Evolutionary conservation across 805 yeast species (phyloP).

Genomic region (Wickerhamiella bombiphila): DNA sequence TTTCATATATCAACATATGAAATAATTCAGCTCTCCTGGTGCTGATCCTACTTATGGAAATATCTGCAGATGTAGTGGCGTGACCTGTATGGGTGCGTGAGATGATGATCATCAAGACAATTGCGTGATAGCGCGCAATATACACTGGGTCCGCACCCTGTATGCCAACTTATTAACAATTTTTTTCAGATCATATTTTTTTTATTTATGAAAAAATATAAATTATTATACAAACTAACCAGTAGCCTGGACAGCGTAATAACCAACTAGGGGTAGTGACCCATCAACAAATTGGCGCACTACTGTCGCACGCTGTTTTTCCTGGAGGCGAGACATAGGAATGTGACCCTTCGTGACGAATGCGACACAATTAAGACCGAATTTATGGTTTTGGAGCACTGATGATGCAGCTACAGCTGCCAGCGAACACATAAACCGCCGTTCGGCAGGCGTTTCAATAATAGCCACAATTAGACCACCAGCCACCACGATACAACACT

Average conservation of each 20-base stretch:
- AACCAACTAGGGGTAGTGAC: constrained; percentile 23
- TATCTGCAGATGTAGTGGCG: no score
- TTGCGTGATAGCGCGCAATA: no score
- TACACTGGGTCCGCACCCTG: no score
- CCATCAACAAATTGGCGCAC: constrained; percentile 42
- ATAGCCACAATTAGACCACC: constrained; percentile 67
- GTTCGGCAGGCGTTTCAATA: constrained; percentile 33
- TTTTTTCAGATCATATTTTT: no score
- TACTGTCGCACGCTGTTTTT: constrained; percentile 60
- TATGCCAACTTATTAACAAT: no score
- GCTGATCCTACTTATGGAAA: no score
- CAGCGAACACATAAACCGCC: constrained; percentile 45
- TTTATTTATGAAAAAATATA: no score
- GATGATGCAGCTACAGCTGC: constrained; percentile 74
- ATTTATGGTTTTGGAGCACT: constrained; percentile 64
- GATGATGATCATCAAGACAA: no score
- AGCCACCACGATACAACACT: constrained; percentile 57
- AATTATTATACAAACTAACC: not conserved
- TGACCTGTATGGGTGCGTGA: no score
- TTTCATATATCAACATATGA: no score
- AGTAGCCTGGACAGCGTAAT: constrained; percentile 7
- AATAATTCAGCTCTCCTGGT: no score
- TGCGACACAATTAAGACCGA: constrained; percentile 69
- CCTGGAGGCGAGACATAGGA: constrained; percentile 58
- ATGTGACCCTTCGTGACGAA: constrained; percentile 52